Percentiles rank a stretch among this genome's conserved stretches.
phyloP scores from a whole-genome alignment of 1,284 basidiomycete genomes.

The Ganoderma lingzhi region DNA sequence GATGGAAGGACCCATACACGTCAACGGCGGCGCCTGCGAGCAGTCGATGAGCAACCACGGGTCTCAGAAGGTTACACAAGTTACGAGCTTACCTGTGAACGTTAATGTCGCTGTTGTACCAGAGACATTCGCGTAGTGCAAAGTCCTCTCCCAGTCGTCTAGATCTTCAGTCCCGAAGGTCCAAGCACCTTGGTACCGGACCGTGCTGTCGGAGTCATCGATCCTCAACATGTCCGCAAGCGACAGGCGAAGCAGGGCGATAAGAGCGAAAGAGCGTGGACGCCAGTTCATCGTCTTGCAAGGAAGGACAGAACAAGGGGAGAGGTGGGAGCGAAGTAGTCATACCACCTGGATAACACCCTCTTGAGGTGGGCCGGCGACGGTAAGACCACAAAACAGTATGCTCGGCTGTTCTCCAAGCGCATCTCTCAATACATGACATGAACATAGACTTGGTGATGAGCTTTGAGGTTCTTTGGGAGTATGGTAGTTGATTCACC shows the following conservation, averaged over 20 bases:
- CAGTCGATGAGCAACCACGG: background rate
- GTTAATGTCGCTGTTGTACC: background rate
- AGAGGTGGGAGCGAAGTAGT: too few relatives aligned
- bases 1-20: slow-evolving; percentile 21
- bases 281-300: background rate
- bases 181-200: background rate
- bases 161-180: background rate
- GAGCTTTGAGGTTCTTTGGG: too few relatives aligned
- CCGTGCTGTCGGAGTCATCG: background rate
- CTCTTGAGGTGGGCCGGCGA: too few relatives aligned
- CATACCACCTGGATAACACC: too few relatives aligned
- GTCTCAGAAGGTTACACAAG: too few relatives aligned
- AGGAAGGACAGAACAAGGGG: background rate
- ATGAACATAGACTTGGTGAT: too few relatives aligned
- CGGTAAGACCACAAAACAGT: too few relatives aligned
- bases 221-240: background rate
- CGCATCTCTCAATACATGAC: too few relatives aligned
- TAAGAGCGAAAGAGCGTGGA: background rate
- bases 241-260: background rate
- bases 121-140: background rate
- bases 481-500: too few relatives aligned
- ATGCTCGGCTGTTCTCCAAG: too few relatives aligned
- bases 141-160: background rate
- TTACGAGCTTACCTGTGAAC: background rate
- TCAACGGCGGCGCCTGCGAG: slow-evolving; percentile 16